These are phyloP conservation scores for Dactylellina cionopaga DNA, from an alignment of 2,329 filamentous ascomycete species.

Conservation along the genomic window DNA sequence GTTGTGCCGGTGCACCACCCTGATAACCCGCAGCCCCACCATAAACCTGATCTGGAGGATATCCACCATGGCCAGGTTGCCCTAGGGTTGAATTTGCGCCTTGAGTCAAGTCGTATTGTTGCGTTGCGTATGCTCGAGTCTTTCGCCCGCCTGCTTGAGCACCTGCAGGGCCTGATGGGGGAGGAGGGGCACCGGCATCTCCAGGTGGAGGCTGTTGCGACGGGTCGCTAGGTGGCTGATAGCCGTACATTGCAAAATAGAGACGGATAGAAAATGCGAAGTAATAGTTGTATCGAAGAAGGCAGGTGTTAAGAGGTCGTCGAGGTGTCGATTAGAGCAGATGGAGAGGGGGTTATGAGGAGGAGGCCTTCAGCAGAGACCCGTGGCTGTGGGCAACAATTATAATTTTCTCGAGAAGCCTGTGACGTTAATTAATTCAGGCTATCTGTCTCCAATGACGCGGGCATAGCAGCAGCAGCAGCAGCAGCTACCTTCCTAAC, in stretches of 20 bases:
- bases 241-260: conserved; percentile 59
- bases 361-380: too few species aligned
- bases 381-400: too few species aligned
- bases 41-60: conserved; percentile 64
- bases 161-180: conserved; percentile 56
- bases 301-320: conserved; percentile 1
- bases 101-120: conserved; percentile 90
- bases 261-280: conserved; percentile 16
- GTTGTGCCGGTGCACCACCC: conserved; percentile 60
- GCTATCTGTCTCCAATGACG: conserved; percentile 50
- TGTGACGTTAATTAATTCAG: conserved; percentile 16
- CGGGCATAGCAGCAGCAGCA: too few species aligned
- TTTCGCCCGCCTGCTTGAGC: conserved; percentile 74
- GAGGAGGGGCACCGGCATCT: conserved; percentile 62
- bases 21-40: conserved; percentile 61
- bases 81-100: conserved; percentile 79
- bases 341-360: conserved; percentile 9
- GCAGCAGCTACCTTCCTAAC: too few species aligned
- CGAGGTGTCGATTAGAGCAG: conserved; percentile 4
- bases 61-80: conserved; percentile 65
- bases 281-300: conserved; percentile 7
- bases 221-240: conserved; percentile 63
- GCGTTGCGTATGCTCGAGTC: conserved; percentile 92
- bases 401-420: conserved; percentile 3
- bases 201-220: conserved; percentile 61